Evolutionary conservation across 2,329 filamentous ascomycete genomes (phyloP).

Genomic region (Aspergillus caelatus): DNA sequence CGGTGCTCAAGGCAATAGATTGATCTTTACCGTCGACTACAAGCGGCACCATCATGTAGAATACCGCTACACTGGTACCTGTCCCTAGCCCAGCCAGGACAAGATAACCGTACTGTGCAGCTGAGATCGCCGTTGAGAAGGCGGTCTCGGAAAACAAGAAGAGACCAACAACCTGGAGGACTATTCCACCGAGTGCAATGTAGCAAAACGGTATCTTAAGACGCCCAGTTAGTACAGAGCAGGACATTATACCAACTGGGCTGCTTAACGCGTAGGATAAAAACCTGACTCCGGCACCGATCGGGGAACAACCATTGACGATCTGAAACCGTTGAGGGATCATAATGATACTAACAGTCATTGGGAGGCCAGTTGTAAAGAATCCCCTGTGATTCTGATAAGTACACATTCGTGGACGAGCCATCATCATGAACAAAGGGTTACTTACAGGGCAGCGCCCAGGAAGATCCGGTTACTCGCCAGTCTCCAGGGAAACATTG

Average conservation of each 20-base stretch:
- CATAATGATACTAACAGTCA: constrained; percentile 22
- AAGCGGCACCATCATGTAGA: constrained; percentile 20
- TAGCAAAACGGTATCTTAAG: constrained; percentile 18
- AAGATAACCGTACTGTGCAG: constrained; percentile 23
- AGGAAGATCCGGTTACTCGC: constrained; percentile 15
- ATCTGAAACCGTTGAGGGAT: constrained; percentile 28
- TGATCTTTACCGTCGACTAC: constrained; percentile 15
- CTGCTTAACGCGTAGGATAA: constrained; percentile 22
- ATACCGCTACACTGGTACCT: constrained; percentile 15
- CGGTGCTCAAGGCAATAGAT: constrained; percentile 39
- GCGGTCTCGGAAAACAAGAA: constrained; percentile 20
- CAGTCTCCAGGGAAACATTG: constrained; percentile 23
- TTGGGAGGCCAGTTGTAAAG: constrained; percentile 21
- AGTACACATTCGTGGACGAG: not conserved
- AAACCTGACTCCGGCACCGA: constrained; percentile 23
- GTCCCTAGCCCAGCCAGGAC: constrained; percentile 18
- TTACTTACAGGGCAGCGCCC: constrained; percentile 7
- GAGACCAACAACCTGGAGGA: constrained; percentile 18
- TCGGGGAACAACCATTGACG: constrained; percentile 22
- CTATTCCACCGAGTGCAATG: constrained; percentile 16
- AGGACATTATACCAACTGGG: constrained; percentile 19
- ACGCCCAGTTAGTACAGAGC: constrained; percentile 16
- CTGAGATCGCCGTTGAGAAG: constrained; percentile 21
- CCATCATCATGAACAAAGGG: not conserved
- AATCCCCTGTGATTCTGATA: constrained; percentile 11